A percentile compares a stretch with the other conserved stretches of the same genome.
Evolutionary conservation across 176 grass and related monocot species (phyloP).

Genomic region (Musa troglodytarum): DNA sequence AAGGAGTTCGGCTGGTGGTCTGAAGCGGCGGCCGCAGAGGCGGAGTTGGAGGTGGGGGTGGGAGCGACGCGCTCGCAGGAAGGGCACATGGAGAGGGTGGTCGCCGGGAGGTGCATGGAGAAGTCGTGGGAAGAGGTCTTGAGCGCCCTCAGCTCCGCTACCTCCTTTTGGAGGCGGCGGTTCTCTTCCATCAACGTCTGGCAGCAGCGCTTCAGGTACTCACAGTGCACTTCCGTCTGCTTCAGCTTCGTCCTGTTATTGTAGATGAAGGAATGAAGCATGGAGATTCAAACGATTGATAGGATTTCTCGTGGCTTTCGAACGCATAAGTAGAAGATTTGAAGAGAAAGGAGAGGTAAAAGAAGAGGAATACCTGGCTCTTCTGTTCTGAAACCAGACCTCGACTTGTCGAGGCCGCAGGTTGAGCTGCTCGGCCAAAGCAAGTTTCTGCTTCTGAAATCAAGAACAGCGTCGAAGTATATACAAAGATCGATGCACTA

Average conservation of each 20-base stretch:
- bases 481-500: not conserved
- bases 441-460: conserved; percentile 21
- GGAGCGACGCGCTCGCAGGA: conserved; percentile 86
- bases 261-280: not conserved
- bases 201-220: conserved; percentile 99
- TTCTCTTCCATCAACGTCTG: conserved; percentile 99
- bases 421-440: conserved; percentile 14
- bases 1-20: conserved; percentile 6
- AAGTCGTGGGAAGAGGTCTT: conserved; percentile 57
- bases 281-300: not conserved
- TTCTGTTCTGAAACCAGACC: conserved; percentile 23
- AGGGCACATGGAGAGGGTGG: conserved; percentile 94
- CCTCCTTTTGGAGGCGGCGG: conserved; percentile 89
- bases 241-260: conserved; percentile 95
- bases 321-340: too few relatives aligned
- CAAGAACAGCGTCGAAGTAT: not conserved
- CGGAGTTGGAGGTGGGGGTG: not conserved
- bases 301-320: too few relatives aligned
- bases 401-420: conserved; percentile 20
- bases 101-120: conserved; percentile 92
- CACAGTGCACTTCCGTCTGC: conserved; percentile 98
- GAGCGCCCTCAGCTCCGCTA: conserved; percentile 71
- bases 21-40: not conserved
- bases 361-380: not conserved
- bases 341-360: not conserved